A percentile compares a stretch with the other conserved stretches of the same genome.
Conservation (phyloP, 169 alveolate species). For the Cyclospora cayetanensis region DNA sequence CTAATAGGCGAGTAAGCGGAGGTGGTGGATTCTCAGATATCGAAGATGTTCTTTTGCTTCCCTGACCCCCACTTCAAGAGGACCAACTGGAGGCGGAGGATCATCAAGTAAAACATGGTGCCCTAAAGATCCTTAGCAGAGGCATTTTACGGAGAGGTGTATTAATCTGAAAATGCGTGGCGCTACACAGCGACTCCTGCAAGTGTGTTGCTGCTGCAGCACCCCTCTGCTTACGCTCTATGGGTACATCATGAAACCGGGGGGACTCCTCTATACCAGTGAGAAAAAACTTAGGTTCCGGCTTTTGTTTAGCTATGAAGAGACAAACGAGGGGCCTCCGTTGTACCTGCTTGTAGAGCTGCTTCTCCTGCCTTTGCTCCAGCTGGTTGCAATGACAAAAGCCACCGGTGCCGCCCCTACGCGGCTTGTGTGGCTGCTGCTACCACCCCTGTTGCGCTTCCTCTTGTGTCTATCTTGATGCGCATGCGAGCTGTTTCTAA, state of each 20-base stretch:
- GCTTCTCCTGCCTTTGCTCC: neutral
- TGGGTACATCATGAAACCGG: conserved; percentile 77
- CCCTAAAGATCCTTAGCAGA: neutral
- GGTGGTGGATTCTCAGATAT: conserved; percentile 76
- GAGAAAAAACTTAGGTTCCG: neutral
- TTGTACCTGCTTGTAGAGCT: neutral
- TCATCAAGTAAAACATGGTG: conserved; percentile 83
- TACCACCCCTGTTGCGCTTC: neutral
- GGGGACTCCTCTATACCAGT: conserved; percentile 82
- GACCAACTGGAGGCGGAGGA: conserved; percentile 88
- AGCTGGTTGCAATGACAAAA: neutral
- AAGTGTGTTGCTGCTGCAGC: neutral
- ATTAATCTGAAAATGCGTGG: neutral
- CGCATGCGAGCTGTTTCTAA: neutral
- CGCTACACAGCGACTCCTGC: neutral
- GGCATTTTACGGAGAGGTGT: neutral
- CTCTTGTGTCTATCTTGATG: neutral
- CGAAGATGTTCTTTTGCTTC: conserved; percentile 89
- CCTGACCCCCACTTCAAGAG: conserved; percentile 93
- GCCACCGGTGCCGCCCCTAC: neutral
- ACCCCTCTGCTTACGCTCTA: conserved; percentile 80
- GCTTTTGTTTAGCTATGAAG: neutral
- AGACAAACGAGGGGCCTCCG: too few relatives aligned
- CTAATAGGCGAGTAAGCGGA: too few relatives aligned
- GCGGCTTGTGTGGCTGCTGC: neutral